Base-by-base conservation (phyloP, 768 basidiomycete genomes). In the Mrakia blollopis region DNA sequence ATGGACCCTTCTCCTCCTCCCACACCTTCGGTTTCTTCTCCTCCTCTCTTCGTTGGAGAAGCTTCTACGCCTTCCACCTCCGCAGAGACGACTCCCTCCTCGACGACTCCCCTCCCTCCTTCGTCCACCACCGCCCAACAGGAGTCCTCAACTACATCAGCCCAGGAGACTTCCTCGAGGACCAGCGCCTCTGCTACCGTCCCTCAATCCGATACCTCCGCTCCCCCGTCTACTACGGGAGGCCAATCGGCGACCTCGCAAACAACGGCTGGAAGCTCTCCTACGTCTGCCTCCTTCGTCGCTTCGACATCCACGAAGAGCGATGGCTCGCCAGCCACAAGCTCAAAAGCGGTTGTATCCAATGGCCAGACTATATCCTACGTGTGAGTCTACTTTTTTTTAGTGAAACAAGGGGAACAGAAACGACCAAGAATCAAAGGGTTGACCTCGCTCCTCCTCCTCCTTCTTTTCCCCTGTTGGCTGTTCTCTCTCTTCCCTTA, bases 331-430 rank as follows among this genome's bases (percentile, higher is more conserved):
- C 30, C 70, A 35, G 28, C 44, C 23, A 35, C 30, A 6, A 23
- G 23, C 11, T 67, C 71, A 30, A 37, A 35, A 57, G 47, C 75
- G 9, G 60, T 61, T 32, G 67, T 23, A 23, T 76, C 75, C 7
- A n/a, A 30, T 30, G 60, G 54, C 14, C 76, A 67, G 50, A 54
- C 61, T 57, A 30, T 47, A 11, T 54, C 65, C 35, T 69, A 52
- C 30, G 67, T 69, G 68, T 75, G 65, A 32, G 52, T 57, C 11
- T n/a, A 16, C 14, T 35, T n/a, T n/a, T 52, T 47, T n/a, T 16
- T 21, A 1, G 25, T 39, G 54, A 61, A 35, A 10, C 61, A 30
- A 50, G 16, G 35, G 5, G 3, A 35, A 8, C 1, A n/a, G 18
- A n/a, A 21, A 6, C 73, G n/a, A 67, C 30, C 18, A 28, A 35